These are phyloP conservation scores for Anastatica hierochuntica DNA, from an alignment of 345 rosid genomes.

Conservation along the genomic window DNA sequence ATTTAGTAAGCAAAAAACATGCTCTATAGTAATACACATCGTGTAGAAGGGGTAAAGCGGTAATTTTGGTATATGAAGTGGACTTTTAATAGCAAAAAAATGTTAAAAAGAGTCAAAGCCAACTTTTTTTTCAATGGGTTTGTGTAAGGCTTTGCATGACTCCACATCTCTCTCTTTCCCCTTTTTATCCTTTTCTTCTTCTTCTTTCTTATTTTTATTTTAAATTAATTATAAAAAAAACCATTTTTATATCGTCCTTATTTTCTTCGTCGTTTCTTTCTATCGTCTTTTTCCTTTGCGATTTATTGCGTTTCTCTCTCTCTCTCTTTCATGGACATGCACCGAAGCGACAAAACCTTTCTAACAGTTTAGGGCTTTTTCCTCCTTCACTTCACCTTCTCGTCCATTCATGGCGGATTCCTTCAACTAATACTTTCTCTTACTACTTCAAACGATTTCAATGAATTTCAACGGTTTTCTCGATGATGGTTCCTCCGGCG, in stretches of 20 bases:
- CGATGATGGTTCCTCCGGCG: constrained; percentile 11
- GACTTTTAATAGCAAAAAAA: constrained; percentile 15
- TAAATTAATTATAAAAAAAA: neutral
- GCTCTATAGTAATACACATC: too few relatives aligned
- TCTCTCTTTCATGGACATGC: constrained; percentile 23
- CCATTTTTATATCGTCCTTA: constrained; percentile 6
- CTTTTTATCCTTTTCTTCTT: neutral
- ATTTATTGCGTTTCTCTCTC: constrained; percentile 4
- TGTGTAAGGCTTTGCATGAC: constrained; percentile 21
- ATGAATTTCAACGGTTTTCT: constrained; percentile 36
- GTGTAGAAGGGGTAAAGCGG: constrained; percentile 2
- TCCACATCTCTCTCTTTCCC: constrained; percentile 51
- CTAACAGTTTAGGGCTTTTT: constrained; percentile 24
- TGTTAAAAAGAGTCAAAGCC: constrained; percentile 23
- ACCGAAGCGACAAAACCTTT: constrained; percentile 35
- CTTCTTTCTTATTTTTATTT: neutral
- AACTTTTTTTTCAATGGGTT: constrained; percentile 18
- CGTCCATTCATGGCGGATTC: constrained; percentile 21
- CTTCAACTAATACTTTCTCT: neutral
- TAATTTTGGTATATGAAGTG: neutral
- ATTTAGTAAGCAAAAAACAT: too few relatives aligned
- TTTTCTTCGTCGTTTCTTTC: constrained; percentile 5
- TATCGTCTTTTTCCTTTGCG: neutral
- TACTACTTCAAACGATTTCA: neutral
- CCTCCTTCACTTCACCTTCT: constrained; percentile 20